phyloP scores from a whole-genome alignment of 495 filamentous ascomycete genomes.

The Lophiotrema nucula region DNA sequence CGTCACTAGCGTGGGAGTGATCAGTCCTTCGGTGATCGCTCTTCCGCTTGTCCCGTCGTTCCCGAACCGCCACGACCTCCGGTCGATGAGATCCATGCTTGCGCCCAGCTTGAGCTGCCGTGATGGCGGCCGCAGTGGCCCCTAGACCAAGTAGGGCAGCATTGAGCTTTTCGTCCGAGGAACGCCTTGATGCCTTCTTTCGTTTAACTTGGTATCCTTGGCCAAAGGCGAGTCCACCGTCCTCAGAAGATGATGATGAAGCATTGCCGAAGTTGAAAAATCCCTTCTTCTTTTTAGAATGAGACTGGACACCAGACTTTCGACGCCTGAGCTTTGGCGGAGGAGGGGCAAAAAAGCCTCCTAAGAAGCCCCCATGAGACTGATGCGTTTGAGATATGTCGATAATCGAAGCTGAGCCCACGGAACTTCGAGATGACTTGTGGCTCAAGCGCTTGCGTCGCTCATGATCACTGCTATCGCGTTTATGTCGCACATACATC shows the following conservation, averaged over 20 bases:
- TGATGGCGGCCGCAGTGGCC: constrained; percentile 57
- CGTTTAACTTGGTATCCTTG: constrained; percentile 37
- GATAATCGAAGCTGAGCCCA: constrained; percentile 23
- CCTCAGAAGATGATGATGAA: constrained; percentile 62
- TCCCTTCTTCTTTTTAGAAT: constrained; percentile 48
- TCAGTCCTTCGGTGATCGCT: constrained; percentile 8
- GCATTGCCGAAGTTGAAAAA: constrained; percentile 63
- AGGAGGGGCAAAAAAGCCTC: constrained; percentile 48
- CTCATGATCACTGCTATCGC: constrained; percentile 31
- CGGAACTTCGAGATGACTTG: constrained; percentile 24
- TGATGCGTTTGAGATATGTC: constrained; percentile 25
- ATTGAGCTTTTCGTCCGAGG: constrained; percentile 50
- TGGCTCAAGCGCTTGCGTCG: constrained; percentile 17
- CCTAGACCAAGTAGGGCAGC: constrained; percentile 57
- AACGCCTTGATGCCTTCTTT: constrained; percentile 18
- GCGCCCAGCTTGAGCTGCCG: constrained; percentile 48
- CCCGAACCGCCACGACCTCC: constrained; percentile 45
- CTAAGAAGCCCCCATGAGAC: constrained; percentile 34
- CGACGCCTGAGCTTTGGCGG: constrained; percentile 50
- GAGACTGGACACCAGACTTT: constrained; percentile 31
- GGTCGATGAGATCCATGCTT: constrained; percentile 35
- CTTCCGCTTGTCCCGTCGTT: constrained; percentile 30
- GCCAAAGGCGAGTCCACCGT: constrained; percentile 52
- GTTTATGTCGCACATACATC: constrained; percentile 21
- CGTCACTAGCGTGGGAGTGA: constrained; percentile 16